Evolutionary conservation across 169 alveolate genomes (phyloP).

Genomic region (Amoebophrya sp.): DNA sequence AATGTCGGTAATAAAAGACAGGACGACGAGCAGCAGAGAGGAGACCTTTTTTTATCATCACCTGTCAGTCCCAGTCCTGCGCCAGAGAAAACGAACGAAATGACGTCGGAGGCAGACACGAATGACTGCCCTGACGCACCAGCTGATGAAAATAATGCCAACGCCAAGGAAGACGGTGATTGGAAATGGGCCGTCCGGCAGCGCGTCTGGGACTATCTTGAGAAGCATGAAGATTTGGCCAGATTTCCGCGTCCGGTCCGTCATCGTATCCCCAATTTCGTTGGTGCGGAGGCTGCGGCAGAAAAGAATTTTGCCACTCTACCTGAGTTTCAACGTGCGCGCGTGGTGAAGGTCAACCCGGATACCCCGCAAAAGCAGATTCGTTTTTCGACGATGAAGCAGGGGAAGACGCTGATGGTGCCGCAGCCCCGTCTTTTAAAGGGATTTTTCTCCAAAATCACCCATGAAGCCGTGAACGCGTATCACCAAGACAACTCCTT

Average conservation of each 20-base stretch:
- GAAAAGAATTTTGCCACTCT: constrained; percentile 35
- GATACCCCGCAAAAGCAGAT: constrained; percentile 49
- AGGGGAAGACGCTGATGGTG: constrained; percentile 34
- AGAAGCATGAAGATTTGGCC: constrained; percentile 33
- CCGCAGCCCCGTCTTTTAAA: constrained; percentile 45
- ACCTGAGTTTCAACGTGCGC: constrained; percentile 41
- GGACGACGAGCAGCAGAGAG: too few species aligned
- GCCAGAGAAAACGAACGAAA: too few species aligned
- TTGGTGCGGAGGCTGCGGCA: constrained; percentile 33
- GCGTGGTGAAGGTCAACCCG: constrained; percentile 47
- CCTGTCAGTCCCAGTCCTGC: too few species aligned
- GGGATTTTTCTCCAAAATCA: neutral
- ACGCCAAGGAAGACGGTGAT: too few species aligned
- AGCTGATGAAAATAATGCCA: too few species aligned
- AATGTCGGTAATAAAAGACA: too few species aligned
- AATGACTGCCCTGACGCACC: too few species aligned
- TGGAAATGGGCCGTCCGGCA: constrained; percentile 48
- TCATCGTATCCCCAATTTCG: constrained; percentile 46
- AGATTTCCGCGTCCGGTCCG: constrained; percentile 45
- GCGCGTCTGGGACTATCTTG: constrained; percentile 42
- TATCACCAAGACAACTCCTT: neutral
- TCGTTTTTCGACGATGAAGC: constrained; percentile 26
- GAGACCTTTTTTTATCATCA: too few species aligned
- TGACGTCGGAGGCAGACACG: too few species aligned
- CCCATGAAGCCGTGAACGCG: neutral